A percentile compares a stretch with the other conserved stretches of the same genome.
These are phyloP conservation scores for Penicillium sp. DNA, from an alignment of 2,329 filamentous ascomycete species.

Conservation along the genomic window DNA sequence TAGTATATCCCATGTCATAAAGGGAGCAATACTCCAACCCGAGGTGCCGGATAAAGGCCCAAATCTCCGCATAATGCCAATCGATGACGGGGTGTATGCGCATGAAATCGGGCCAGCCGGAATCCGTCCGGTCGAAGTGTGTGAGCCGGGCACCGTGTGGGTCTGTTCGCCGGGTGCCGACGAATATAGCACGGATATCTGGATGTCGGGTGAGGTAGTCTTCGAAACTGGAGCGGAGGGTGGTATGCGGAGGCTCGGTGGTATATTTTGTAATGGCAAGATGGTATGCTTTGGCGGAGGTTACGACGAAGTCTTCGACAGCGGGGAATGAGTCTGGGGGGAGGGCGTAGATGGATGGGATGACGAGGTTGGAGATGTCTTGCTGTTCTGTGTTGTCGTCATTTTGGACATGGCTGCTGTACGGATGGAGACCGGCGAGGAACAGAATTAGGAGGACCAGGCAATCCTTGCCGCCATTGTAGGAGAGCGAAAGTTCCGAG, in stretches of 20 bases:
- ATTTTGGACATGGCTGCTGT: conserved; percentile 41
- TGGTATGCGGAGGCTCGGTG: conserved; percentile 56
- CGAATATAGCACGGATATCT: conserved; percentile 76
- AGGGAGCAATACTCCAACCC: conserved; percentile 81
- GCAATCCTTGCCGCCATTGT: conserved; percentile 98
- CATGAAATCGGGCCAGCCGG: conserved; percentile 90
- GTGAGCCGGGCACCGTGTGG: conserved; percentile 80
- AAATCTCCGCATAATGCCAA: conserved; percentile 95
- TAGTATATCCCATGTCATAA: conserved; percentile 90
- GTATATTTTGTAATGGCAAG: conserved; percentile 76
- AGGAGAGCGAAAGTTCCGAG: conserved; percentile 82
- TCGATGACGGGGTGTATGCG: conserved; percentile 94
- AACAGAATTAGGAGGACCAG: conserved; percentile 89
- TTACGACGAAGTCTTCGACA: conserved; percentile 81
- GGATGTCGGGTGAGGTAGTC: conserved; percentile 65
- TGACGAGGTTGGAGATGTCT: conserved; percentile 45
- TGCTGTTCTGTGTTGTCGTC: conserved; percentile 2
- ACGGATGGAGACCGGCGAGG: conserved; percentile 64
- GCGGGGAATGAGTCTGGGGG: conserved; percentile 81
- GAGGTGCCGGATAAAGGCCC: conserved; percentile 77
- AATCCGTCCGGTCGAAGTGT: conserved; percentile 85
- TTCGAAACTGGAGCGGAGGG: conserved; percentile 79
- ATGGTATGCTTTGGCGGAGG: conserved; percentile 70
- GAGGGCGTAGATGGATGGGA: conserved; percentile 89
- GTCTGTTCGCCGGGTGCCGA: conserved; percentile 88